These are phyloP conservation scores for Fraxinus sp. DNA, from an alignment of 305 asterid species.

Conservation along the genomic window DNA sequence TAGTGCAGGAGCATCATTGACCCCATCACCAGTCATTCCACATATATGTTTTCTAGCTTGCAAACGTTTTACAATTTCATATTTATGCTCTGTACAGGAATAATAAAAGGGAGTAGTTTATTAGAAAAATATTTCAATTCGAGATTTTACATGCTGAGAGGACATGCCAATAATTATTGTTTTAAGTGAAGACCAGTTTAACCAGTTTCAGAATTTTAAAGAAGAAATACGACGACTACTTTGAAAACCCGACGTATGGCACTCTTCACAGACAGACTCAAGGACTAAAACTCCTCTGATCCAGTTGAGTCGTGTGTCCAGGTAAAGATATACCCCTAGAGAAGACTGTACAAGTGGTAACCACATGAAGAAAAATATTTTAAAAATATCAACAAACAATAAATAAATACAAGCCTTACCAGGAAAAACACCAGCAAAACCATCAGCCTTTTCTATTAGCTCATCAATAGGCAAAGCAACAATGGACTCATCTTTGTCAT, in stretches of 20 bases:
- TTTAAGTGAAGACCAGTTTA: constrained; percentile 1
- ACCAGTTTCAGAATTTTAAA: background rate
- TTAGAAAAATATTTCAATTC: background rate
- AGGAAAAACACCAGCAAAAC: constrained; percentile 87
- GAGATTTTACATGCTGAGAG: background rate
- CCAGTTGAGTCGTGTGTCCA: background rate
- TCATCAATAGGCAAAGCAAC: constrained; percentile 65
- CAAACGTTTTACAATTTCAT: constrained; percentile 75
- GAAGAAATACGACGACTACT: constrained; percentile 11
- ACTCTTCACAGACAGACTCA: background rate
- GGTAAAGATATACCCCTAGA: background rate
- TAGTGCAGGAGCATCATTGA: constrained; percentile 80
- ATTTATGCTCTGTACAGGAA: constrained; percentile 63
- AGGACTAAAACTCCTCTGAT: background rate
- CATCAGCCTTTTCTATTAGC: constrained; percentile 78
- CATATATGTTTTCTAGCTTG: constrained; percentile 84
- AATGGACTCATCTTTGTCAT: constrained; percentile 62
- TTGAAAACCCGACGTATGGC: constrained; percentile 5
- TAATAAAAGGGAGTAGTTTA: background rate
- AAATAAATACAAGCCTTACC: constrained; percentile 34
- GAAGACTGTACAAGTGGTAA: background rate
- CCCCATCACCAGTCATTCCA: constrained; percentile 87
- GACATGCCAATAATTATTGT: background rate
- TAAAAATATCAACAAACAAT: background rate
- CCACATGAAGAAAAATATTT: background rate